Conservation (phyloP, 345 rosid species). For the Murraya paniculata region DNA sequence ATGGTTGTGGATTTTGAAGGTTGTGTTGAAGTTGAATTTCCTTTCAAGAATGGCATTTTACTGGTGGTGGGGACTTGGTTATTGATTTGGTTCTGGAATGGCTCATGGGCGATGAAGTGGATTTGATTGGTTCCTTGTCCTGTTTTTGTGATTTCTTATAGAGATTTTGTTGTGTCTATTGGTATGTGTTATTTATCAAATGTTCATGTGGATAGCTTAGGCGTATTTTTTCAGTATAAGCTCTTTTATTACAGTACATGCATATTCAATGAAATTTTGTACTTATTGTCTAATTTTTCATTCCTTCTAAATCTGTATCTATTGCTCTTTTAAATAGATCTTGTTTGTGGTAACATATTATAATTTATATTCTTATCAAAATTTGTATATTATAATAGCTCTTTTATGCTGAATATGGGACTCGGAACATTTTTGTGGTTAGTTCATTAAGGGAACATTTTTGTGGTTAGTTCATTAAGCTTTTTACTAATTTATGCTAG, state of each 20-base stretch:
- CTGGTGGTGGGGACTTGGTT: not conserved
- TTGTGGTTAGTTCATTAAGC: not conserved
- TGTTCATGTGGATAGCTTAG: not conserved
- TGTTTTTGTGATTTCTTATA: not conserved
- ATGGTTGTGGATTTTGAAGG: not conserved
- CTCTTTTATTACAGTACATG: not conserved
- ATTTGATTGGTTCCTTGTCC: not conserved
- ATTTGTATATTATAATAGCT: too few relatives aligned
- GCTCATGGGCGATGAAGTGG: not conserved
- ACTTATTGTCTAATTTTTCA: not conserved
- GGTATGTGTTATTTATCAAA: not conserved
- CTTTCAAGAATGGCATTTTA: not conserved
- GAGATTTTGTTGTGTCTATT: not conserved
- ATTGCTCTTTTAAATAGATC: not conserved
- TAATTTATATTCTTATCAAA: not conserved
- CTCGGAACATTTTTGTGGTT: not conserved
- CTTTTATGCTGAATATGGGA: not conserved
- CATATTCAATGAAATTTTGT: not conserved
- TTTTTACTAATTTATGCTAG: not conserved
- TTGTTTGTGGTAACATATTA: not conserved
- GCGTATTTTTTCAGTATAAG: not conserved
- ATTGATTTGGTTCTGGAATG: constrained; percentile 3
- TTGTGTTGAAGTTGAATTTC: not conserved
- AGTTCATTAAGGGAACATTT: not conserved
- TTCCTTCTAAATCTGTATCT: not conserved